Percentiles rank a stretch among this genome's conserved stretches.
phyloP scores from a whole-genome alignment of 2,329 filamentous ascomycete genomes.

The Lomentospora prolificans region DNA sequence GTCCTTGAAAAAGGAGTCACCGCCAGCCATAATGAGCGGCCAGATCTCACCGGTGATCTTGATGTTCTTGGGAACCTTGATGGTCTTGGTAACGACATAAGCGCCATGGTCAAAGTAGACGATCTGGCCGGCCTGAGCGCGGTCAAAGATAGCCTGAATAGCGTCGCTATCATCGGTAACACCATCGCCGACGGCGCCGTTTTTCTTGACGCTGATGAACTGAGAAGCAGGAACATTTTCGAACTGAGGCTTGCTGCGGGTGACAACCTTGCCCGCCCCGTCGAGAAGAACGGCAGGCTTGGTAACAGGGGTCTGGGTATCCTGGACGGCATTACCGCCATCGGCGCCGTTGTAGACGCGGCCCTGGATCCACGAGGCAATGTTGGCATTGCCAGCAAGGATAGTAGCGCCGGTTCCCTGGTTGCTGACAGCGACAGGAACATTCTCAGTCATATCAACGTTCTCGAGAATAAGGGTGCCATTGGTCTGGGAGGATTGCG shows the following conservation, averaged over 20 bases:
- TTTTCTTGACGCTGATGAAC: constrained; percentile 75
- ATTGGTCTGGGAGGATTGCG: constrained; percentile 55
- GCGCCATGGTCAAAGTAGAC: constrained; percentile 69
- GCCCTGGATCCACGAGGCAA: constrained; percentile 72
- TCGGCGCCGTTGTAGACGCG: constrained; percentile 51
- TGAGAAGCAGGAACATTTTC: constrained; percentile 52
- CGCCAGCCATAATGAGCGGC: constrained; percentile 79
- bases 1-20: constrained; percentile 60
- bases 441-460: constrained; percentile 65
- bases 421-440: constrained; percentile 56
- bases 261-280: constrained; percentile 59
- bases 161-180: constrained; percentile 75
- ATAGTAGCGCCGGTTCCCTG: constrained; percentile 46
- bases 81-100: constrained; percentile 60
- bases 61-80: constrained; percentile 67
- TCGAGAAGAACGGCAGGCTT: constrained; percentile 62
- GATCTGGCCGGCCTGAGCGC: constrained; percentile 51
- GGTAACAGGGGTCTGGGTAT: constrained; percentile 35
- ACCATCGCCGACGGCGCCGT: constrained; percentile 82
- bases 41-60: constrained; percentile 87
- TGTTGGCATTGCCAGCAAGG: constrained; percentile 57
- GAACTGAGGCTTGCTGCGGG: constrained; percentile 85
- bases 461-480: constrained; percentile 82
- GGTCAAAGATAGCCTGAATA: constrained; percentile 70
- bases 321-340: constrained; percentile 48